A percentile compares a stretch with the other conserved stretches of the same genome.
Conservation (phyloP, 345 rosid genomes). For the Draba incana region DNA sequence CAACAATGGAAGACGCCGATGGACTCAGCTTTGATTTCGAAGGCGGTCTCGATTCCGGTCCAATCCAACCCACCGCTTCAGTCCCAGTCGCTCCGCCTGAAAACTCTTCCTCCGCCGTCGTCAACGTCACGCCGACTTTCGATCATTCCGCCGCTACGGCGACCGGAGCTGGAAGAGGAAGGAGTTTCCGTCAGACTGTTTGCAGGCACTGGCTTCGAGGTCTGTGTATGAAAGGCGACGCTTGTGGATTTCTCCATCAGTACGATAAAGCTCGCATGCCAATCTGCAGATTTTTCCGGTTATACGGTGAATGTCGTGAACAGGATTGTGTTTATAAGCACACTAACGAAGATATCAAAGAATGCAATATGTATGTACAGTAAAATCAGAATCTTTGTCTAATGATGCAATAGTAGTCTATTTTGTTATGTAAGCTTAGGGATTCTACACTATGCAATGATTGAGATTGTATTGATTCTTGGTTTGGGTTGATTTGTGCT, state of each 20-base stretch:
- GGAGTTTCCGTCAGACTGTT: slow-evolving; percentile 98
- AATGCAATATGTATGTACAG: slow-evolving; percentile 88
- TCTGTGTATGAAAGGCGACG: slow-evolving; percentile 99
- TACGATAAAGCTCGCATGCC: slow-evolving; percentile 99
- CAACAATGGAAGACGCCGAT: slow-evolving; percentile 73
- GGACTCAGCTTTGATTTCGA: slow-evolving; percentile 98
- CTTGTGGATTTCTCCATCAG: slow-evolving; percentile 97
- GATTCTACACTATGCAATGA: not conserved
- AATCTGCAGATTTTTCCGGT: slow-evolving; percentile 83
- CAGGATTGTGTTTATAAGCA: slow-evolving; percentile 98
- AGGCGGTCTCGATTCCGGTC: slow-evolving; percentile 86
- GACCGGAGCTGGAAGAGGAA: slow-evolving; percentile 53
- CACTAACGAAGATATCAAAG: slow-evolving; percentile 96
- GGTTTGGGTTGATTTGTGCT: not conserved
- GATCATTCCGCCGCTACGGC: slow-evolving; percentile 33
- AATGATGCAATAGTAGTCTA: too few species aligned
- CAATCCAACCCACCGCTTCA: slow-evolving; percentile 57
- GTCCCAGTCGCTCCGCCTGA: slow-evolving; percentile 59
- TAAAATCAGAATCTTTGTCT: not conserved
- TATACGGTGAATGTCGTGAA: slow-evolving; percentile 94
- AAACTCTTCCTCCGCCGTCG: slow-evolving; percentile 44
- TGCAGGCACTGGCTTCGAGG: slow-evolving; percentile 99
- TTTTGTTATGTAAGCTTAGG: not conserved
- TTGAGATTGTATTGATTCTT: slow-evolving; percentile 4
- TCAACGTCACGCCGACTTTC: slow-evolving; percentile 29